Evolutionary conservation across 176 grass and related monocot species (phyloP).

Genomic region (maize (Zea mays)): DNA sequence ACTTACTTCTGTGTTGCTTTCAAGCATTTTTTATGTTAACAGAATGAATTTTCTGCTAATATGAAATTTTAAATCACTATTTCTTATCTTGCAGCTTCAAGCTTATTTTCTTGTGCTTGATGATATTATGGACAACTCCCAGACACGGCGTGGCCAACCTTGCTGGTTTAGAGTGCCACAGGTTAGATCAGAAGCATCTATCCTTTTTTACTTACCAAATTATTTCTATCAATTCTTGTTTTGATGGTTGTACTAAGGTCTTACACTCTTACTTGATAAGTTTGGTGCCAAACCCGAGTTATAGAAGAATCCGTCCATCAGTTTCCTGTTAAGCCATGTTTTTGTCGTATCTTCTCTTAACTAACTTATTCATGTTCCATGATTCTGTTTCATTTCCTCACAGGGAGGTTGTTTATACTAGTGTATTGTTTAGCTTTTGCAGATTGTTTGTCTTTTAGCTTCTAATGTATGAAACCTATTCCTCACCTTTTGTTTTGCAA

Average conservation of each 20-base stretch:
- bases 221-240: background rate
- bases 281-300: background rate
- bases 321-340: conserved; percentile 10
- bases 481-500: conserved; percentile 34
- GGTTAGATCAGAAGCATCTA: conserved; percentile 45
- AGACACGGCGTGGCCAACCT: conserved; percentile 87
- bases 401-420: background rate
- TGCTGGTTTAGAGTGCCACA: conserved; percentile 91
- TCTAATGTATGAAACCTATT: conserved; percentile 27
- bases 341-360: conserved; percentile 29
- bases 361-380: conserved; percentile 19
- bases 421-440: background rate
- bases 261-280: background rate
- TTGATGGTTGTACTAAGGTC: conserved; percentile 4
- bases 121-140: conserved; percentile 97
- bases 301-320: background rate
- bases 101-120: conserved; percentile 98
- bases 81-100: conserved; percentile 68
- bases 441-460: background rate
- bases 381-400: background rate
- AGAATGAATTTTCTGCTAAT: background rate
- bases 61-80: background rate
- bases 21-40: background rate
- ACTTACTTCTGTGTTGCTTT: conserved; percentile 19
- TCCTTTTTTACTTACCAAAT: background rate